Base-by-base conservation (phyloP, 495 filamentous ascomycete genomes). In the Aspergillus baeticus region DNA sequence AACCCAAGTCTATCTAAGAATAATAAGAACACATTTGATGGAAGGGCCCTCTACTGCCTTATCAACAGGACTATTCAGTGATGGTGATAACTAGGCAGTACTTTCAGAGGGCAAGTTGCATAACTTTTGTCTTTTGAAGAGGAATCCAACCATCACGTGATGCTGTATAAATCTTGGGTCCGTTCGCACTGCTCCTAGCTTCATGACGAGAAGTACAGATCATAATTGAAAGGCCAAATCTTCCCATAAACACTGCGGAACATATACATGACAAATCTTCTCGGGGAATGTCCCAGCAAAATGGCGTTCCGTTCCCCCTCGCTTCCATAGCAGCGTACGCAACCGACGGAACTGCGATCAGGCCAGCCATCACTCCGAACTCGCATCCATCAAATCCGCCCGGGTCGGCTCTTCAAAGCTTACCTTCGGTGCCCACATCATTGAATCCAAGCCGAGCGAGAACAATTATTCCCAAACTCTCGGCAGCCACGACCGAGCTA, bases 81-180 rank as follows among this genome's bases (percentile, higher is more conserved):
- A 29, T 29, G 26, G 8, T 4, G 8, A 8, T 3, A 29, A 29
- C 3, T 3, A 8, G 26, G 8, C 26, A 29, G 26, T 29, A 8
- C 26, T 4, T 29, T 3, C 3, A 29, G 26, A 29, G 4, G 4
- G 4, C 8, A 3, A 4, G 4, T 29, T 29, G 26, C 26, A 29
- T 29, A 8, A 8, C 8, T 29, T 3, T 29, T 8, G 26, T 8
- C 26, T 29, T 4, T 8, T 29, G 8, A 29, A 29, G 8, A 29
- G 26, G 4, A 29, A 29, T 29, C 8, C 8, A 29, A 29, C 26
- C 26, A 8, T 70, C 68, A 70, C 65, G 68, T 70, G 68, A 64
- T 44, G 11, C 15, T 65, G 66, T 71, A 72, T 63, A 69, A 65
- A 68, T 63, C 59, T 53, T 70, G 62, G 64, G 54, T 65, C 59